Conservation (phyloP, 2,329 filamentous ascomycete species). For the Cytospora chrysosperma region DNA sequence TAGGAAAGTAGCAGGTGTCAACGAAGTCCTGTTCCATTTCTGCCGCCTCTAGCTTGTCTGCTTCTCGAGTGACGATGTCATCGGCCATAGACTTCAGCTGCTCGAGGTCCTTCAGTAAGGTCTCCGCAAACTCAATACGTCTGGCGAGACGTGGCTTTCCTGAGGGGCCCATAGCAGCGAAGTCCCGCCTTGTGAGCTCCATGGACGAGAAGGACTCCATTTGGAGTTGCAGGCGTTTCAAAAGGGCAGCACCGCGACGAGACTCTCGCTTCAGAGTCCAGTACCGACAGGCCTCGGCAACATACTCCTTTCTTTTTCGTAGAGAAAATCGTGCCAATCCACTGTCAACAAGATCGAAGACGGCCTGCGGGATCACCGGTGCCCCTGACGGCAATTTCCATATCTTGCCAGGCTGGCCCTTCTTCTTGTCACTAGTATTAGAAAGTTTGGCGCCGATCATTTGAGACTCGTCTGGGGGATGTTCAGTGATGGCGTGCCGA, state of each 20-base stretch:
- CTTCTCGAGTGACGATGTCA: constrained; percentile 72
- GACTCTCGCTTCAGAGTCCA: constrained; percentile 97
- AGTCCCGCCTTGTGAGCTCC: constrained; percentile 93
- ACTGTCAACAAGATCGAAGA: constrained; percentile 82
- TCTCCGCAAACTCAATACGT: constrained; percentile 84
- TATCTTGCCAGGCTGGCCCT: constrained; percentile 66
- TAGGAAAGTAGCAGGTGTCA: constrained; percentile 88
- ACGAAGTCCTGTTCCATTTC: constrained; percentile 77
- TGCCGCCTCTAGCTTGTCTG: constrained; percentile 72
- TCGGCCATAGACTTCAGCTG: constrained; percentile 70
- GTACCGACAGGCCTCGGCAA: constrained; percentile 91
- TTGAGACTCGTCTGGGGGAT: constrained; percentile 77
- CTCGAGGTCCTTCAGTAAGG: constrained; percentile 72
- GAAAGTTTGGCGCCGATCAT: constrained; percentile 81
- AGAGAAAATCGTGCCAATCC: constrained; percentile 78
- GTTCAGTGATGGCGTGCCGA: constrained; percentile 61
- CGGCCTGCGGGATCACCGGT: constrained; percentile 85
- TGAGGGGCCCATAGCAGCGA: constrained; percentile 87
- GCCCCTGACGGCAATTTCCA: constrained; percentile 96
- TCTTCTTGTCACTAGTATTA: constrained; percentile 72
- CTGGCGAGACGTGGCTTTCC: constrained; percentile 75
- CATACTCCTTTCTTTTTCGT: constrained; percentile 86
- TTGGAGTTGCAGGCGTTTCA: constrained; percentile 91
- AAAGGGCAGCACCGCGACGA: constrained; percentile 81
- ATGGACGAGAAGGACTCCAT: constrained; percentile 97